Base-by-base conservation (phyloP, 306 rosid genomes). In the Vigna hirtella region DNA sequence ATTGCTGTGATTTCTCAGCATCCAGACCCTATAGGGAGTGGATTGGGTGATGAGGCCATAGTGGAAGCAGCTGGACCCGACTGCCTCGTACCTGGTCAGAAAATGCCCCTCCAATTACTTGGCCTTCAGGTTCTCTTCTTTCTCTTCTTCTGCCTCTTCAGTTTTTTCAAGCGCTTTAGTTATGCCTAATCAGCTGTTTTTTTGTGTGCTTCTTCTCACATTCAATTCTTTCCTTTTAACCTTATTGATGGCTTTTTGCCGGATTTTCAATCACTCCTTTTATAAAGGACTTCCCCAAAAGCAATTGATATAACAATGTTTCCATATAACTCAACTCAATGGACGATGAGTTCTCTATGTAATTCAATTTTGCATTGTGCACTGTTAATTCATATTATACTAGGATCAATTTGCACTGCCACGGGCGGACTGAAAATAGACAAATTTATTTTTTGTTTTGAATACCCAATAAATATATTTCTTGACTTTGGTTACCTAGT, bases 51-150 rank as follows among this genome's bases (percentile, higher is more conserved):
- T 53, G 96, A 81, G n/a, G 99, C 98, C 57, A 77, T 93, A 10
- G 91, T 92, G 30, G 98, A 95, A 87, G 84, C 97, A 0, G 98
- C 99, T 12, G 99, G 99, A 16, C 97, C 98, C 62, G 99, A 95
- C 4, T 95, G 99, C 66, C 79, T 91, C 57, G 92, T 95, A 34
- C 99, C 99, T 0, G 99, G 99, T 34, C 96, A 91, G 74, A 61
- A 53, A 12, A 32, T 81, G 24, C 99, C 98, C 49, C 2, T 92
- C 81, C 87, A 79, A 71, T 24, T 92, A 55, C 97, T 95, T 72
- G 98, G 98, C 53, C 79, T 95, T 42, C 93, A 92, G 98, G 98
- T 93, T 16, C 64, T 57, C 4, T 66, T 40, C 13, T 40, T 70
- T n/a, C 17, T 57, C 14, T 36, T 20, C 58, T 7, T 17, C 26